These are phyloP conservation scores for Pneumocystis canis DNA, from an alignment of 1,139 yeast species.

Conservation along the genomic window DNA sequence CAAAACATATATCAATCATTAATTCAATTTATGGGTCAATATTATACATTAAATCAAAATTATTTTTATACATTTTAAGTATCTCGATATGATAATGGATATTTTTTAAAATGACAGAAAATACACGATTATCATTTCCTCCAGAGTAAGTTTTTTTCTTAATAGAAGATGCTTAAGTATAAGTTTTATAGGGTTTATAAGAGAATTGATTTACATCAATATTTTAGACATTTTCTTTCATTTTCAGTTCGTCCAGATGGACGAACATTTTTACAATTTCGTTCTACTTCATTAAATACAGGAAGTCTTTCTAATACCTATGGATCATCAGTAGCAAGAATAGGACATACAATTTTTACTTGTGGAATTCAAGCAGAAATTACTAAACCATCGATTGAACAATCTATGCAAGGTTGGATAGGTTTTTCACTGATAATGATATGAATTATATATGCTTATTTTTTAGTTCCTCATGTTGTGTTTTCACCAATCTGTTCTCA, in stretches of 20 bases:
- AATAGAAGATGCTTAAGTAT: not conserved
- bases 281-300: conserved; percentile 7
- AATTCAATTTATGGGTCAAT: not conserved
- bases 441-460: not conserved
- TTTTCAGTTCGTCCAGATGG: conserved; percentile 10
- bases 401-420: conserved; percentile 10
- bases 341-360: conserved; percentile 11
- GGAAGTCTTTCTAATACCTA: conserved; percentile 8
- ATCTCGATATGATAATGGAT: not conserved
- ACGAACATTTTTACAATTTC: conserved; percentile 9
- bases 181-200: not conserved
- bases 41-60: too few relatives aligned
- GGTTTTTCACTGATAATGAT: not conserved
- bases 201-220: not conserved
- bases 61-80: too few relatives aligned
- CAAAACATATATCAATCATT: not conserved
- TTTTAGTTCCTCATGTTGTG: conserved; percentile 11
- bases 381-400: conserved; percentile 11
- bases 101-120: not conserved
- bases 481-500: conserved; percentile 11
- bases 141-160: not conserved
- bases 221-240: not conserved
- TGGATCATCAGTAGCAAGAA: conserved; percentile 13
- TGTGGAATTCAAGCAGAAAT: conserved; percentile 13
- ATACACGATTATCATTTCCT: not conserved